These are phyloP conservation scores for Lagerstroemia speciosa DNA, from an alignment of 345 rosid species.

Conservation along the genomic window DNA sequence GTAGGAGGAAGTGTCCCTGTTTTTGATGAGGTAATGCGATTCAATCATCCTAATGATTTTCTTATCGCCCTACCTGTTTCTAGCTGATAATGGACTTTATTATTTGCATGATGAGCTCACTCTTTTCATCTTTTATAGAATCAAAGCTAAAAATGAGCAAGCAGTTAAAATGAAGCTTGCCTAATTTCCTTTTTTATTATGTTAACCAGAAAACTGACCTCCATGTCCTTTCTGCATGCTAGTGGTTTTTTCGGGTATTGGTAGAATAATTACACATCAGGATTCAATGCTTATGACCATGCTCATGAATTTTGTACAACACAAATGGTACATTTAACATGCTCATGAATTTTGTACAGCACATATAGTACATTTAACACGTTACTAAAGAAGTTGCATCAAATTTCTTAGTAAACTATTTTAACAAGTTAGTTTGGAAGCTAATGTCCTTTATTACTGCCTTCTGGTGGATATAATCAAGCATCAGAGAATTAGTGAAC, in stretches of 20 bases:
- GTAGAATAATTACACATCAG: no score
- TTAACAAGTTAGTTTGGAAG: background rate
- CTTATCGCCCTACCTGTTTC: background rate
- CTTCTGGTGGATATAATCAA: no score
- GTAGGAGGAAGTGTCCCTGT: conserved; percentile 99
- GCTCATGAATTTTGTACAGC: no score
- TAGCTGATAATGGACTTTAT: background rate
- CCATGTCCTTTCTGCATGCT: background rate
- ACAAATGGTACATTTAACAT: no score
- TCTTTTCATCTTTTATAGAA: background rate
- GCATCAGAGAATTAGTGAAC: no score
- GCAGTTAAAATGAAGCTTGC: background rate
- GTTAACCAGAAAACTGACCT: background rate
- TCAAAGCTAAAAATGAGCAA: background rate
- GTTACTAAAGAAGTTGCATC: background rate
- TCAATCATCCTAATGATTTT: background rate
- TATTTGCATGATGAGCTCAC: background rate
- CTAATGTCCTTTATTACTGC: background rate
- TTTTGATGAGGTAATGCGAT: conserved; percentile 62
- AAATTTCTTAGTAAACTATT: background rate
- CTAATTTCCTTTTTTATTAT: background rate
- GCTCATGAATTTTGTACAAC: no score
- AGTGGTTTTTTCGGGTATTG: background rate
- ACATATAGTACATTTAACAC: no score
- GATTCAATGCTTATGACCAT: no score